Evolutionary conservation across 2,329 filamentous ascomycete species (phyloP).

Genomic region (Metarhizium sp.): DNA sequence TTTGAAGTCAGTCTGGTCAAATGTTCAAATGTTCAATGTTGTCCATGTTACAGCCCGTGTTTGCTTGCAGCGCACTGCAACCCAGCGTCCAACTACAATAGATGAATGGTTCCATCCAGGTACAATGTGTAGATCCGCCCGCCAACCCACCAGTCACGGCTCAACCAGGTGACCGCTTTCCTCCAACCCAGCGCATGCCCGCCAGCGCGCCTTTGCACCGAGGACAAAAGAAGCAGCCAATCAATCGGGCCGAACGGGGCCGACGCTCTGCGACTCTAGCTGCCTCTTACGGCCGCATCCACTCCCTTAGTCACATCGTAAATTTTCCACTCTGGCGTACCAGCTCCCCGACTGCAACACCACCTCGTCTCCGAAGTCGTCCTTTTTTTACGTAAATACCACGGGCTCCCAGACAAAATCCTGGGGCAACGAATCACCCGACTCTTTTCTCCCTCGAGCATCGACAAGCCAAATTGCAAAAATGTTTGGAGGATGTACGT

Average conservation of each 20-base stretch:
- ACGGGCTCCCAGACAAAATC: not conserved
- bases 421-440: not conserved
- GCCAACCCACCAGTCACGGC: too few relatives aligned
- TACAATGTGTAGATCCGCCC: too few relatives aligned
- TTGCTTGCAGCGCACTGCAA: too few relatives aligned
- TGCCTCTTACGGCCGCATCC: slow-evolving; percentile 7
- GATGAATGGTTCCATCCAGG: too few relatives aligned
- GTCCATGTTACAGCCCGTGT: not conserved
- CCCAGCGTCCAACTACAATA: too few relatives aligned
- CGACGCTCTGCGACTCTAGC: slow-evolving; percentile 10
- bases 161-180: not conserved
- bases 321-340: not conserved
- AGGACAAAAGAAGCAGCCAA: too few relatives aligned
- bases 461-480: not conserved
- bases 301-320: not conserved
- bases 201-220: not conserved
- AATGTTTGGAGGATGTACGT: slow-evolving; percentile 33
- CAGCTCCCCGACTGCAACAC: not conserved
- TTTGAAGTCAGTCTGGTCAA: too few relatives aligned
- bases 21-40: not conserved
- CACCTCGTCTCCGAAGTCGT: slow-evolving; percentile 11
- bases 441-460: not conserved
- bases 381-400: slow-evolving; percentile 14
- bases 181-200: not conserved
- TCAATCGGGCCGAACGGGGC: slow-evolving; percentile 11